A percentile compares a stretch with the other conserved stretches of the same genome.
Evolutionary conservation across 108 stramenopile genomes (phyloP).

Genomic region (Discostella stelligeroides): DNA sequence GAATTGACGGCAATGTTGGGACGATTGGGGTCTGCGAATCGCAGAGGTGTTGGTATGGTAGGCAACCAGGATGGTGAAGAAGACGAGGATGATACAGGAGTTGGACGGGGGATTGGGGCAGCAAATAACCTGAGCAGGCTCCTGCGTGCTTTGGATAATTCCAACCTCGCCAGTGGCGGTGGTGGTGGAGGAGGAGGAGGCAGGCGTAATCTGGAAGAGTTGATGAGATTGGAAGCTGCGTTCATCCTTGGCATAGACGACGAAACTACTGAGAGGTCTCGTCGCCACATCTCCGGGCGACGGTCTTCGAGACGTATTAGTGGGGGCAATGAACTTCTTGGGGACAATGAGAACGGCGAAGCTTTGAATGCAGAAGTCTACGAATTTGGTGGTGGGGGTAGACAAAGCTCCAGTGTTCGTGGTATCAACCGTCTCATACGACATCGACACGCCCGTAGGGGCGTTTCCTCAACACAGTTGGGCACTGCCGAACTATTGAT

Average conservation of each 20-base stretch:
- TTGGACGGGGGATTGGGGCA: conserved; percentile 8
- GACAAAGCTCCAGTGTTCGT: conserved; percentile 4
- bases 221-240: conserved; percentile 76
- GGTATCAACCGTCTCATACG: conserved; percentile 6
- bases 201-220: conserved; percentile 61
- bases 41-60: conserved; percentile 2
- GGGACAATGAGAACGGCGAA: background rate
- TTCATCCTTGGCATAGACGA: conserved; percentile 58
- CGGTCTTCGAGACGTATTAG: conserved; percentile 3
- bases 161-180: conserved; percentile 53
- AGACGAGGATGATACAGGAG: conserved; percentile 11
- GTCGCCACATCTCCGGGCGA: background rate
- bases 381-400: background rate
- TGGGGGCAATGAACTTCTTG: background rate
- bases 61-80: background rate
- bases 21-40: conserved; percentile 12
- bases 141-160: conserved; percentile 46
- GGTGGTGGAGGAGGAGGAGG: conserved; percentile 40
- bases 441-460: conserved; percentile 15
- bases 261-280: background rate
- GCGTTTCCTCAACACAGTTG: conserved; percentile 30
- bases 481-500: conserved; percentile 61
- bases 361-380: background rate
- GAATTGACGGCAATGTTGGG: conserved; percentile 35
- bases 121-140: conserved; percentile 10